A percentile compares a stretch with the other conserved stretches of the same genome.
Conservation (phyloP, 352 stramenopile genomes). For the Phytopythium kandeliae region DNA sequence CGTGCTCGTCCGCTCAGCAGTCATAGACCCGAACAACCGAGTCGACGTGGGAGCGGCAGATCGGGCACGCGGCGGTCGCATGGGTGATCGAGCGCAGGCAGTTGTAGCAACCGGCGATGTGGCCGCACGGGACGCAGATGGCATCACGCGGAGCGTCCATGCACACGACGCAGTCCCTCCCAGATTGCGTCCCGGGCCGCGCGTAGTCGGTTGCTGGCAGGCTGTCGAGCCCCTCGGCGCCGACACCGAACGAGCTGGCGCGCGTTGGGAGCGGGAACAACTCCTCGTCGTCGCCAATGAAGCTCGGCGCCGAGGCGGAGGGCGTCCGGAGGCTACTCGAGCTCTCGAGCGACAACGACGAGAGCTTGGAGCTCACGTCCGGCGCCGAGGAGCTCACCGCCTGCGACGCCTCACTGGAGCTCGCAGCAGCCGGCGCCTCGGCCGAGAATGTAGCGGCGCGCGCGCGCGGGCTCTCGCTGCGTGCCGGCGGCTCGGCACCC, state of each 20-base stretch:
- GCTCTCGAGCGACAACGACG: background rate
- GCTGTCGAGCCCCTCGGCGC: background rate
- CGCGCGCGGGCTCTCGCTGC: background rate
- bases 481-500: background rate
- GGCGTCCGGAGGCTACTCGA: background rate
- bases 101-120: conserved; percentile 45
- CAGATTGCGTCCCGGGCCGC: background rate
- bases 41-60: conserved; percentile 40
- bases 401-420: background rate
- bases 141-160: conserved; percentile 36
- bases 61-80: conserved; percentile 27
- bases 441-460: background rate
- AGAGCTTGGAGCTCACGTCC: background rate
- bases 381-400: background rate
- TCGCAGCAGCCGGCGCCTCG: background rate
- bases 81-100: conserved; percentile 35
- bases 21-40: conserved; percentile 40
- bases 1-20: no score
- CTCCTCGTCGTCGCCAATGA: conserved; percentile 18
- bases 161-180: conserved; percentile 42
- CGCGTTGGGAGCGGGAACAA: conserved; percentile 14
- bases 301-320: conserved; percentile 17
- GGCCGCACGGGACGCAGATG: conserved; percentile 56
- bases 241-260: background rate
- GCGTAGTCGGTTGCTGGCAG: background rate